Evolutionary conservation across 2,329 filamentous ascomycete species (phyloP).

Genomic region (Botrytis fabae): DNA sequence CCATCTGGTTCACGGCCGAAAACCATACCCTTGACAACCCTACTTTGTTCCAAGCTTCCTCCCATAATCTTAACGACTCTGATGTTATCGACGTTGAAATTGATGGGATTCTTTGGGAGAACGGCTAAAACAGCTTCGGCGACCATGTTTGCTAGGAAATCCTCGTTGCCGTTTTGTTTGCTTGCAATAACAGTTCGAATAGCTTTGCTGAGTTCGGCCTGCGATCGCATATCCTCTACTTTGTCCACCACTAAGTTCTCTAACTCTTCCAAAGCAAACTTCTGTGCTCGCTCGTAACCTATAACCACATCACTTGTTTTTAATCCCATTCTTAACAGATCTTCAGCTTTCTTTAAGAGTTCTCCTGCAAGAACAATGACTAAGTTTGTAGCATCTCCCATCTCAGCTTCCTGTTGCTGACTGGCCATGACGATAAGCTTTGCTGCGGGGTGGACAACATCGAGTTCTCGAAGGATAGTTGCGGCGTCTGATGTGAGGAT

Average conservation of each 20-base stretch:
- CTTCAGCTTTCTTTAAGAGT: conserved; percentile 94
- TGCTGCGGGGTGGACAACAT: conserved; percentile 96
- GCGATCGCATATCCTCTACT: conserved; percentile 78
- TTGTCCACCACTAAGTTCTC: conserved; percentile 91
- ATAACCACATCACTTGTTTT: conserved; percentile 98
- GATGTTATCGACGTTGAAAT: conserved; percentile 99
- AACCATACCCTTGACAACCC: conserved; percentile 96
- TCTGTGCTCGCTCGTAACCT: conserved; percentile 93
- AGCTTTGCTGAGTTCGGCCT: conserved; percentile 87
- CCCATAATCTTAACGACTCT: conserved; percentile 99
- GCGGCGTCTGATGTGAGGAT: conserved; percentile 97
- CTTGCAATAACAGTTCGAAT: conserved; percentile 93
- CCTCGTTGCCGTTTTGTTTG: conserved; percentile 94
- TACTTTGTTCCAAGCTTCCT: conserved; percentile 89
- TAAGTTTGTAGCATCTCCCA: conserved; percentile 97
- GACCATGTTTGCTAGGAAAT: conserved; percentile 81
- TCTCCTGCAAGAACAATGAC: conserved; percentile 96
- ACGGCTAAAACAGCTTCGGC: conserved; percentile 83
- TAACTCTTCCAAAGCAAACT: conserved; percentile 78
- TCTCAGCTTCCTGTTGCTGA: conserved; percentile 98
- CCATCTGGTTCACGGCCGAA: conserved; percentile 96
- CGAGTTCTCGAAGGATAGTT: conserved; percentile 94
- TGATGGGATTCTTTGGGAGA: conserved; percentile 88
- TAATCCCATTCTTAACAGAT: conserved; percentile 91
- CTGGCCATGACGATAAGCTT: conserved; percentile 98